Percentiles rank a stretch among this genome's conserved stretches.
phyloP scores from a whole-genome alignment of 768 basidiomycete genomes.

The Boletus reticulatus region DNA sequence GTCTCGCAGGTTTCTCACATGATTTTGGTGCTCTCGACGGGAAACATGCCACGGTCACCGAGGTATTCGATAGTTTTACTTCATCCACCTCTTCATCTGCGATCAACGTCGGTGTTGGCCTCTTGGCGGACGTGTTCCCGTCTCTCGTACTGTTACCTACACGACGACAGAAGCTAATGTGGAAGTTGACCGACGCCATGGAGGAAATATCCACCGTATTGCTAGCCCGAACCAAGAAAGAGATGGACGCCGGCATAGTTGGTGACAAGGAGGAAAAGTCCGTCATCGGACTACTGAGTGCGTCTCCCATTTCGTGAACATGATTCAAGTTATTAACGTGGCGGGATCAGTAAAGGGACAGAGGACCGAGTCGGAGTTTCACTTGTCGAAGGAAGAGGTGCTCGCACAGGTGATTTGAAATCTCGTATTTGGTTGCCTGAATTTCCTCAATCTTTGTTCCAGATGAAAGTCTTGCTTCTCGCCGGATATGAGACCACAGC shows the following conservation, averaged over 20 bases:
- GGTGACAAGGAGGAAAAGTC: conserved; percentile 26
- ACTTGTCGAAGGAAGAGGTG: conserved; percentile 29
- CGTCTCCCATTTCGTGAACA: neutral
- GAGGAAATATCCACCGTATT: conserved; percentile 40
- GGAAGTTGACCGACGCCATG: conserved; percentile 35
- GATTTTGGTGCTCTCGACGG: conserved; percentile 57
- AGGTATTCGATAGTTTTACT: conserved; percentile 38
- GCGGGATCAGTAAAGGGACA: conserved; percentile 37
- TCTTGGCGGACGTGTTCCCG: conserved; percentile 40
- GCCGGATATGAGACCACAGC: conserved; percentile 27
- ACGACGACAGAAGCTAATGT: conserved; percentile 25
- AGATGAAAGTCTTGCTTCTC: conserved; percentile 22
- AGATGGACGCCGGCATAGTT: conserved; percentile 23
- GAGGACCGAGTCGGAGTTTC: conserved; percentile 21
- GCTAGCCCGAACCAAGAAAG: conserved; percentile 36
- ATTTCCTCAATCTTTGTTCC: neutral
- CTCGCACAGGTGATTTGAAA: conserved; percentile 17
- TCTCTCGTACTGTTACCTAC: conserved; percentile 38
- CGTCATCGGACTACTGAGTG: conserved; percentile 26
- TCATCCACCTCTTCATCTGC: conserved; percentile 19
- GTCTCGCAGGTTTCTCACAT: conserved; percentile 60
- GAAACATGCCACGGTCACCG: conserved; percentile 39
- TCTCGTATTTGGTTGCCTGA: neutral
- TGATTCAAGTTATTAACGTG: neutral
- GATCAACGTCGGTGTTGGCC: conserved; percentile 29